phyloP scores from a whole-genome alignment of 2,329 filamentous ascomycete genomes.

The Plenodomus tracheiphilus region DNA sequence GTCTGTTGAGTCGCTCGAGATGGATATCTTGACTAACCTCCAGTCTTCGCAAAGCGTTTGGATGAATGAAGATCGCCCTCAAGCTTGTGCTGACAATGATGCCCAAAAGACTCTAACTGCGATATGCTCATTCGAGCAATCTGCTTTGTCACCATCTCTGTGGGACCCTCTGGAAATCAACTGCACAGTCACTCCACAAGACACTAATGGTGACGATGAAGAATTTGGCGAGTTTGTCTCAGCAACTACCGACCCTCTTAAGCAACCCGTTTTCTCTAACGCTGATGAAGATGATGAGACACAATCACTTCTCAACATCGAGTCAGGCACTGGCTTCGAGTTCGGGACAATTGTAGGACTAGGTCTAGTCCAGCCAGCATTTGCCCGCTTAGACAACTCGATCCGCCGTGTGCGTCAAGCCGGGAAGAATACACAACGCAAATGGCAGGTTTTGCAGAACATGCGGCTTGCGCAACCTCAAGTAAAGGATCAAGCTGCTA shows the following conservation, averaged over 20 bases:
- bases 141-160: background rate
- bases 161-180: background rate
- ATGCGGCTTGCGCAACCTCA: background rate
- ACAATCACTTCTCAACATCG: background rate
- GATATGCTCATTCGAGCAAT: background rate
- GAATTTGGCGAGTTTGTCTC: conserved; percentile 12
- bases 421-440: conserved; percentile 5
- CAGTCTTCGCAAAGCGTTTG: conserved; percentile 1
- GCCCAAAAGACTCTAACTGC: background rate
- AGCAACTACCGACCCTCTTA: conserved; percentile 1
- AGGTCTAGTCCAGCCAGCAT: conserved; percentile 6
- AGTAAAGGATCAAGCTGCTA: background rate
- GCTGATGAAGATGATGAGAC: conserved; percentile 1
- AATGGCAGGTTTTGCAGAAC: background rate
- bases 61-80: background rate
- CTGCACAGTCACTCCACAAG: background rate
- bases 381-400: conserved; percentile 1
- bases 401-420: conserved; percentile 7
- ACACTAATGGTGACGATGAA: conserved; percentile 5
- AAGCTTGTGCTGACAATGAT: background rate
- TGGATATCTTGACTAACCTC: background rate
- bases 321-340: background rate
- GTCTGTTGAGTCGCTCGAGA: background rate
- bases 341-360: conserved; percentile 4
- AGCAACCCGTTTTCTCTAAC: conserved; percentile 5